Percentiles rank a stretch among this genome's conserved stretches.
phyloP scores from a whole-genome alignment of 2,329 filamentous ascomycete genomes.

The Venturia aucupariae region DNA sequence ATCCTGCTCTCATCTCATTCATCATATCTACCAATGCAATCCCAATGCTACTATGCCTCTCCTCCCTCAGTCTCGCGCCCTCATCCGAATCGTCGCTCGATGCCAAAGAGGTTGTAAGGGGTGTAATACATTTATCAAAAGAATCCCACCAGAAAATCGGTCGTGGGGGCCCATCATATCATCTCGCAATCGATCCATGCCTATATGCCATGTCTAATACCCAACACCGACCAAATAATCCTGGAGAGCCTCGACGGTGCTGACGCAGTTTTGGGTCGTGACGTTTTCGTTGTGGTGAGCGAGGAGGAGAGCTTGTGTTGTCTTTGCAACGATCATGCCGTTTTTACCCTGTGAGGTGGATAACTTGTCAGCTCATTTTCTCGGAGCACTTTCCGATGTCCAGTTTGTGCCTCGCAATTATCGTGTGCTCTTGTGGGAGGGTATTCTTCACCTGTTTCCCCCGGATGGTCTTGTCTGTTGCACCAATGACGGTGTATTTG shows the following conservation, averaged over 20 bases:
- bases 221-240: constrained; percentile 74
- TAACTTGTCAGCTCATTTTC: constrained; percentile 13
- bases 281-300: constrained; percentile 71
- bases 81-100: background rate
- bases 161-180: background rate
- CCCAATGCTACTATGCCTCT: background rate
- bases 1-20: constrained; percentile 7
- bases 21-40: background rate
- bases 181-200: constrained; percentile 1
- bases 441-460: constrained; percentile 12
- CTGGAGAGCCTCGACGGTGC: constrained; percentile 71
- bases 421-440: constrained; percentile 11
- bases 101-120: background rate
- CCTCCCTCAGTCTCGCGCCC: background rate
- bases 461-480: constrained; percentile 8
- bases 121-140: background rate
- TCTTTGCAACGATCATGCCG: constrained; percentile 77
- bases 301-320: constrained; percentile 78
- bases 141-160: background rate
- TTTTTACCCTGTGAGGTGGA: constrained; percentile 55
- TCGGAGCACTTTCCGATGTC: constrained; percentile 12
- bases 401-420: background rate
- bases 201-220: constrained; percentile 48
- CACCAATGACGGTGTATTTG: constrained; percentile 14
- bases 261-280: constrained; percentile 65